These are phyloP conservation scores for Isoetes taiwanensis DNA, from an alignment of 75 land plant genomes.

Conservation along the genomic window DNA sequence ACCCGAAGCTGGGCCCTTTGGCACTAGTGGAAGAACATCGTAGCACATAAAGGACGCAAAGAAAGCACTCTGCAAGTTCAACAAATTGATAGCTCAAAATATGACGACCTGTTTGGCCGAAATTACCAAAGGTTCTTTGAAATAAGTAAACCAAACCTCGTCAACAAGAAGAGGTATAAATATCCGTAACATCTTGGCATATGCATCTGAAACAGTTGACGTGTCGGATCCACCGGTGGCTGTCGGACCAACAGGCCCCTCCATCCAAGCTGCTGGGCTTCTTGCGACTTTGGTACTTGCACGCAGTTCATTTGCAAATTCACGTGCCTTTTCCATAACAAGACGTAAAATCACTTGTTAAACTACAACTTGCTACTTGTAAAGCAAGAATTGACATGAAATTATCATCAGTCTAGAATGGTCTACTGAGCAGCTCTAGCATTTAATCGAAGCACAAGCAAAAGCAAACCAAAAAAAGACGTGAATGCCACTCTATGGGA, in stretches of 20 bases:
- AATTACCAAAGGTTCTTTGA: too few relatives aligned
- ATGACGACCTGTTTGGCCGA: too few relatives aligned
- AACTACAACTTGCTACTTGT: too few relatives aligned
- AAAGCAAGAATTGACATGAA: too few relatives aligned
- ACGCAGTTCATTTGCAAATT: constrained; percentile 98
- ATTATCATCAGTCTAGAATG: too few relatives aligned
- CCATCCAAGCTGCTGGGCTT: constrained; percentile 64
- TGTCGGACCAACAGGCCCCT: constrained; percentile 45
- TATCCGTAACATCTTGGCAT: constrained; percentile 81
- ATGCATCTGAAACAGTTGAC: constrained; percentile 81
- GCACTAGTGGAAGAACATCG: constrained; percentile 83
- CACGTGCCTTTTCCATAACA: constrained; percentile 96
- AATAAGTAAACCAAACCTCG: too few relatives aligned
- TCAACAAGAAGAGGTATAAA: constrained; percentile 97
- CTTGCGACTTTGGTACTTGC: constrained; percentile 84
- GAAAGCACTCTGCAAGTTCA: constrained; percentile 75
- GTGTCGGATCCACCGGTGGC: constrained; percentile 46
- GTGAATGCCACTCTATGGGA: too few relatives aligned
- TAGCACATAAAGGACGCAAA: constrained; percentile 99
- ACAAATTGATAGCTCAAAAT: not conserved
- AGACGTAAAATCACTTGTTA: too few relatives aligned
- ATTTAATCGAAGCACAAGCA: too few relatives aligned
- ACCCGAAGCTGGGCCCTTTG: constrained; percentile 40
- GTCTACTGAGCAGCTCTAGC: too few relatives aligned
- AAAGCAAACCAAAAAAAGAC: too few relatives aligned